Evolutionary conservation across 768 basidiomycete species (phyloP).

Genomic region (Epithele typhae): DNA sequence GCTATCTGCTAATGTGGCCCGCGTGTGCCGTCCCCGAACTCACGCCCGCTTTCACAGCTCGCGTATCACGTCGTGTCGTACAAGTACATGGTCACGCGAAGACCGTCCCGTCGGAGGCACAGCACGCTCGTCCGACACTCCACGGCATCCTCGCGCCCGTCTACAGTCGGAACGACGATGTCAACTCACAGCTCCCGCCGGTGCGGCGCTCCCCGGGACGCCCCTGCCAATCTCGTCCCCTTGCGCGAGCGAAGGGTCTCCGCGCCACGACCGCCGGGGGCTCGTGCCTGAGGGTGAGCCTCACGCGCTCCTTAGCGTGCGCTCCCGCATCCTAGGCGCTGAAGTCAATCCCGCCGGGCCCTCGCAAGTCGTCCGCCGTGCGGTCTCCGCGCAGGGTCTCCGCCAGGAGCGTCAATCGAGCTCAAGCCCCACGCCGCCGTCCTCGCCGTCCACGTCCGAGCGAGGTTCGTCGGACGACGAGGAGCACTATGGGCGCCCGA

Average conservation of each 20-base stretch:
- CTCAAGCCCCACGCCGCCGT: neutral
- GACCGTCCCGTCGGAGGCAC: slow-evolving; percentile 18
- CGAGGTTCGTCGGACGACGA: slow-evolving; percentile 5
- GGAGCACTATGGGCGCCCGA: slow-evolving; percentile 8
- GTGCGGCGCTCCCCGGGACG: slow-evolving; percentile 12
- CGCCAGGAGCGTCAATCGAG: neutral
- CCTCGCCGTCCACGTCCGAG: slow-evolving; percentile 13
- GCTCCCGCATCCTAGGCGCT: slow-evolving; percentile 16
- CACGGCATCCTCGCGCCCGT: slow-evolving; percentile 14
- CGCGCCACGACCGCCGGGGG: slow-evolving; percentile 6
- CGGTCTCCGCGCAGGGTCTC: slow-evolving; percentile 9
- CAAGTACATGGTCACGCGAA: slow-evolving; percentile 22
- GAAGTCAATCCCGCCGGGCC: slow-evolving; percentile 11
- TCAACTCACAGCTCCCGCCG: slow-evolving; percentile 17
- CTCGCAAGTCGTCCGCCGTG: slow-evolving; percentile 12
- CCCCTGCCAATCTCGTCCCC: neutral
- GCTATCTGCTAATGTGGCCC: neutral
- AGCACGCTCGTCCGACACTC: slow-evolving; percentile 17
- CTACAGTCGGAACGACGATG: slow-evolving; percentile 5
- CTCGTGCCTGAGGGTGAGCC: slow-evolving; percentile 15
- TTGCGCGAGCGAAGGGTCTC: neutral
- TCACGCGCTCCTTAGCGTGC: slow-evolving; percentile 17
- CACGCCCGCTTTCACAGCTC: slow-evolving; percentile 10
- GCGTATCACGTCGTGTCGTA: slow-evolving; percentile 23
- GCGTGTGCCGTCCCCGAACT: neutral